These are phyloP conservation scores for Nakazawaea holstii DNA, from an alignment of 805 yeast genomes.

Conservation along the genomic window DNA sequence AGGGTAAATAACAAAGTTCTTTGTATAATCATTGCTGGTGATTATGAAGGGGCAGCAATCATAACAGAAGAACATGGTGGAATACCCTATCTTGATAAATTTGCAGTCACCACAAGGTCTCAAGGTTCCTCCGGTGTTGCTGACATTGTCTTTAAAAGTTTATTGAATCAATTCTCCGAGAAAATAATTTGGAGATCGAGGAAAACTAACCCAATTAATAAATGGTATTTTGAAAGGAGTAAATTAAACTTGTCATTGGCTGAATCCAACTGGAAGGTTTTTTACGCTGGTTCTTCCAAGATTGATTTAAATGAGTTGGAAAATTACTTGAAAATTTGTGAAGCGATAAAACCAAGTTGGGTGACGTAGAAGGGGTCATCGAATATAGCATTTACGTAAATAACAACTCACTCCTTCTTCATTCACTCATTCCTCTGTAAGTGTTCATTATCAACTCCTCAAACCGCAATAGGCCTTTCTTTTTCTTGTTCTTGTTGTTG, in stretches of 20 bases:
- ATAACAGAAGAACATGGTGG: constrained; percentile 66
- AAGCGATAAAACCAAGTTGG: constrained; percentile 53
- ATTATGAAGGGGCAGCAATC: constrained; percentile 93
- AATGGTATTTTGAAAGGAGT: constrained; percentile 95
- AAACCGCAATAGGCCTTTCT: too few relatives aligned
- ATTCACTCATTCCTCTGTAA: too few relatives aligned
- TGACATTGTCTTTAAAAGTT: constrained; percentile 82
- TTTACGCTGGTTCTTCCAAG: constrained; percentile 33
- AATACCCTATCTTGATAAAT: constrained; percentile 71
- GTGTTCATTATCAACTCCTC: too few relatives aligned
- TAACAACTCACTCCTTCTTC: too few relatives aligned
- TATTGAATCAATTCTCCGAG: constrained; percentile 59
- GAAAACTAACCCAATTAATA: constrained; percentile 82
- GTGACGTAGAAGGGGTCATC: neutral
- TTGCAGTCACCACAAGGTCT: constrained; percentile 77
- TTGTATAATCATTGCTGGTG: constrained; percentile 80
- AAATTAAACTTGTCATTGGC: constrained; percentile 54
- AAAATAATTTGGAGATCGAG: constrained; percentile 91
- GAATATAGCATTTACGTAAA: too few relatives aligned
- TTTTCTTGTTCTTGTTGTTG: too few relatives aligned
- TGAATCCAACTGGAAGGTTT: constrained; percentile 32
- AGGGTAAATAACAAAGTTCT: constrained; percentile 68
- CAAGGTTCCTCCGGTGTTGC: constrained; percentile 95
- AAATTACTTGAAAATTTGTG: constrained; percentile 50
- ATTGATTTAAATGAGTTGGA: constrained; percentile 29